Conservation (phyloP, 805 yeast genomes). For the Wickerhamiella spandovensis region DNA sequence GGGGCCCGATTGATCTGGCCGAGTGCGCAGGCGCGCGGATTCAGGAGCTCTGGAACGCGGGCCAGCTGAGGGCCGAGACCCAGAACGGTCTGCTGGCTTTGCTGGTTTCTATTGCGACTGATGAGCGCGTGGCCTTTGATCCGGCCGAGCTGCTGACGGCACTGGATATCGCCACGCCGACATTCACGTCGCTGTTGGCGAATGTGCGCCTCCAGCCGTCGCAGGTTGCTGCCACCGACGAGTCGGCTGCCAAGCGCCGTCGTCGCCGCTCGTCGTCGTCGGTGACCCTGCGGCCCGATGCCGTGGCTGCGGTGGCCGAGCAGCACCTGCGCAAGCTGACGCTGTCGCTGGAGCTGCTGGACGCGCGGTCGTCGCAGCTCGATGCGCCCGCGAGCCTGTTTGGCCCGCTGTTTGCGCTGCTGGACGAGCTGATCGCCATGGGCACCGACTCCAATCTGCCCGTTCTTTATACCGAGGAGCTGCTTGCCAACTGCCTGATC, state of each 20-base stretch:
- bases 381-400: constrained; percentile 18
- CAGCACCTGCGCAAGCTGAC: constrained; percentile 67
- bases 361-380: constrained; percentile 26
- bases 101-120: constrained; percentile 42
- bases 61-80: constrained; percentile 37
- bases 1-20: constrained; percentile 27
- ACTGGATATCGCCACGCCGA: constrained; percentile 44
- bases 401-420: constrained; percentile 24
- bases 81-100: constrained; percentile 46
- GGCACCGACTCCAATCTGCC: constrained; percentile 89
- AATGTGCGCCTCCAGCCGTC: constrained; percentile 40
- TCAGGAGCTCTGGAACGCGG: constrained; percentile 37
- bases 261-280: constrained; percentile 64
- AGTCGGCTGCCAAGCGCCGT: constrained; percentile 36
- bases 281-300: constrained; percentile 36
- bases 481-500: constrained; percentile 75
- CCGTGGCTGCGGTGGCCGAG: constrained; percentile 62
- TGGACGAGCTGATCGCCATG: constrained; percentile 37
- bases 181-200: constrained; percentile 46
- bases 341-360: constrained; percentile 65
- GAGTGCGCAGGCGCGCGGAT: constrained; percentile 39
- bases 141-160: constrained; percentile 34
- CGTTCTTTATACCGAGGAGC: constrained; percentile 80
- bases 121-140: constrained; percentile 31
- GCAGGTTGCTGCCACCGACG: constrained; percentile 10